Base-by-base conservation (phyloP, 768 basidiomycete species). In the Phylloporus rhodoxanthus region DNA sequence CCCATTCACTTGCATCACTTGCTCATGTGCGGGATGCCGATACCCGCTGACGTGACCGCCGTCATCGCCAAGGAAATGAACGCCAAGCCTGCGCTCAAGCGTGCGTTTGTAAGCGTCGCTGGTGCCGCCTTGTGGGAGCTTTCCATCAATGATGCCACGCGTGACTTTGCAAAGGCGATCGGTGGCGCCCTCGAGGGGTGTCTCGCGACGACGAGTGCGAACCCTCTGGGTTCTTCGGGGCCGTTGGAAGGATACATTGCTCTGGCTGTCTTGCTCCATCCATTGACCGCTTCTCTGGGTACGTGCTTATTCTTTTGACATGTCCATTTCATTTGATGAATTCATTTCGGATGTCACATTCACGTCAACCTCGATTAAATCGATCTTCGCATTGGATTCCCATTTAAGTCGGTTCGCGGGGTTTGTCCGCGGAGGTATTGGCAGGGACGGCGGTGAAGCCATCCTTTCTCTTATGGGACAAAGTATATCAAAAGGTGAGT, bases 241-340 rank as follows among this genome's bases (percentile, higher is more conserved):
- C 84, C 86, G n/a, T 62, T 88, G 36, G 94, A 96, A 59, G 92
- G 87, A 0, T 95, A 92, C 62, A 76, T 93, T 11, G 82, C 88
- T 1, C 63, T 82, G 20, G 78, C 89, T 1, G 67, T 83, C 3
- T 67, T 91, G 8, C 72, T 91, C 6, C 84, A 85, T 1, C 81
- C 84, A 0, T 60, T 86, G 36, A 59, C 74, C 19, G 69, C 66
- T 36, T 75, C 74, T 10, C 73, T 82, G 50, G 76, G 84, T 87
- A 67, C 32, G 73, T 44, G 14, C 6, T 15, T 20, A 2, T 43
- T 33, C 17, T 26, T 14, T 26, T 25, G 23, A 23, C 38, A 20
- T 19, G 3, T n/a, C 7, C 25, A 25, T n/a, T 25, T 41, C 15
- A 41, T 41, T 17, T 23, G 23, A 39, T 72, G 37, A 17, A 11